phyloP scores from a whole-genome alignment of 768 basidiomycete genomes.

The Hydnum rufescens region DNA sequence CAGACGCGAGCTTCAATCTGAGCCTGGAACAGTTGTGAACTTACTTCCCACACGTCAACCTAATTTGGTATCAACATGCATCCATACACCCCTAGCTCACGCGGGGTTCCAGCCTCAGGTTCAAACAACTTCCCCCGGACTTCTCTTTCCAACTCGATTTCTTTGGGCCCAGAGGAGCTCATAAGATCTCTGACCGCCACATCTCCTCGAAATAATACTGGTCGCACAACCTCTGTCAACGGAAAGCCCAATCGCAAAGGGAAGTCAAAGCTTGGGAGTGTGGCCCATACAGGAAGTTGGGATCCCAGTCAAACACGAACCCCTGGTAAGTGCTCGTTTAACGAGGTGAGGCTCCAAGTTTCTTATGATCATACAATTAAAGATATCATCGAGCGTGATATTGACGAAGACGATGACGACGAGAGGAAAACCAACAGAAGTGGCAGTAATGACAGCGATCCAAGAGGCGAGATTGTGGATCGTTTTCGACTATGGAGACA shows the following conservation, averaged over 20 bases:
- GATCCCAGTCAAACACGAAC: constrained; percentile 3
- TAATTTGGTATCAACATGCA: no score
- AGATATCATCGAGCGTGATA: constrained; percentile 21
- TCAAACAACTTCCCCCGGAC: neutral
- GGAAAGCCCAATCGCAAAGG: neutral
- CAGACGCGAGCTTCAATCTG: no score
- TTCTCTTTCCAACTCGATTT: constrained; percentile 32
- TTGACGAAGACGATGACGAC: constrained; percentile 38
- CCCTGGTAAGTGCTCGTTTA: neutral
- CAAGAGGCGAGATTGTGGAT: constrained; percentile 67
- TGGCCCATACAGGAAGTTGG: constrained; percentile 19
- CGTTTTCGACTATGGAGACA: constrained; percentile 94
- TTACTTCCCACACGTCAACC: no score
- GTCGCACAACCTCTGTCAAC: neutral
- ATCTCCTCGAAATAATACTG: constrained; percentile 24
- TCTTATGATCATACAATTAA: constrained; percentile 9
- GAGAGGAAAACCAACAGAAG: constrained; percentile 24
- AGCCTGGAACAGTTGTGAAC: no score
- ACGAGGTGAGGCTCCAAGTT: neutral
- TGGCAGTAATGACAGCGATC: no score
- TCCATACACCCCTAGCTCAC: neutral
- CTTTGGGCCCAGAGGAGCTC: constrained; percentile 60
- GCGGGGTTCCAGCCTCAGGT: neutral
- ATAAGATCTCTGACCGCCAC: constrained; percentile 49
- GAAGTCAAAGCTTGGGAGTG: constrained; percentile 2